Evolutionary conservation across 2,329 filamentous ascomycete genomes (phyloP).

Genomic region (Nemania sp.): DNA sequence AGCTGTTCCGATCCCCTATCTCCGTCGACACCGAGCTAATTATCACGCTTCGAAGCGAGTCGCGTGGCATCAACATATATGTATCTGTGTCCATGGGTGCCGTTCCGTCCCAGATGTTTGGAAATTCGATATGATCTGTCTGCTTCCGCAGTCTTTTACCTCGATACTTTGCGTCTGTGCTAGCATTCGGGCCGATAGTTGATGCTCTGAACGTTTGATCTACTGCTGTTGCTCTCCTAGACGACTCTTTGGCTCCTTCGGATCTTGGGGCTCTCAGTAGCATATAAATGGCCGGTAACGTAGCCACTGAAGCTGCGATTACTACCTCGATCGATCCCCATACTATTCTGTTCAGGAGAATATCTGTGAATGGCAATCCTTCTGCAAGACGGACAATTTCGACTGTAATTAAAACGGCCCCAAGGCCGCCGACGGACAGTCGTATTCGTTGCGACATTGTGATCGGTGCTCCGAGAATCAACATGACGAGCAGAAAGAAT

Average conservation of each 20-base stretch:
- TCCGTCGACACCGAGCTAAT: neutral
- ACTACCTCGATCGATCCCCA: slow-evolving; percentile 25
- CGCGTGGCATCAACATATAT: neutral
- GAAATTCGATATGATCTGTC: neutral
- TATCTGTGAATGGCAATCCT: slow-evolving; percentile 7
- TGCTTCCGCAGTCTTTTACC: neutral
- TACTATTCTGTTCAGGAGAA: slow-evolving; percentile 8
- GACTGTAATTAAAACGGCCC: slow-evolving; percentile 18
- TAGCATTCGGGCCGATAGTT: neutral
- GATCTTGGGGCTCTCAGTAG: slow-evolving; percentile 7
- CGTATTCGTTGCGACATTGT: neutral
- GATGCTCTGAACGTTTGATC: neutral
- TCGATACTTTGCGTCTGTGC: neutral
- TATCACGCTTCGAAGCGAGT: neutral
- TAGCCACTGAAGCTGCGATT: slow-evolving; percentile 20
- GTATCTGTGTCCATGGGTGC: neutral
- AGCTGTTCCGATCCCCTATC: neutral
- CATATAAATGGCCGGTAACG: slow-evolving; percentile 21
- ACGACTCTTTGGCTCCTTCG: neutral
- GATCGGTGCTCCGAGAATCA: slow-evolving; percentile 11
- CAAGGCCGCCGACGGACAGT: slow-evolving; percentile 12
- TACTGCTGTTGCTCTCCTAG: neutral
- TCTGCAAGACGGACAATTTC: slow-evolving; percentile 20
- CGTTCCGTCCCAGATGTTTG: neutral
- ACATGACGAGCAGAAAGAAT: slow-evolving; percentile 15